A percentile compares a stretch with the other conserved stretches of the same genome.
phyloP scores from a whole-genome alignment of 2,329 filamentous ascomycete genomes.

The Alternaria gansuensis region DNA sequence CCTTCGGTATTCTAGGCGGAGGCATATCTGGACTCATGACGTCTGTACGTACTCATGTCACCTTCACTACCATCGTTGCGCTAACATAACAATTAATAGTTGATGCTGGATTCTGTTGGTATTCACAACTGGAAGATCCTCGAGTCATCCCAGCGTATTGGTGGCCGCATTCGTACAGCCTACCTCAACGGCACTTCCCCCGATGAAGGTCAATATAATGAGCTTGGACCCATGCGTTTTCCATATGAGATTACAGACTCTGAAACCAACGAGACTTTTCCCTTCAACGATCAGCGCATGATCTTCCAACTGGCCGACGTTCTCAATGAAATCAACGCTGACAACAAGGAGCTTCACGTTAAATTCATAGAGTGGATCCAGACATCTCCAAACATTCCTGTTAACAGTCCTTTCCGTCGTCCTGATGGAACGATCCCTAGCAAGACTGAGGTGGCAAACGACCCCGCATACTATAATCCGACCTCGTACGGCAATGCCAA shows the following conservation, averaged over 20 bases:
- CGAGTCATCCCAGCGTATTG: constrained; percentile 67
- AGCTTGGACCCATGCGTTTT: constrained; percentile 70
- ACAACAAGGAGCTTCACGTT: constrained; percentile 56
- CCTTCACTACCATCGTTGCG: neutral
- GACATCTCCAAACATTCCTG: constrained; percentile 61
- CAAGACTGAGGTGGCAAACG: constrained; percentile 24
- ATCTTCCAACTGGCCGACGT: constrained; percentile 68
- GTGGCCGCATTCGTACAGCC: constrained; percentile 68
- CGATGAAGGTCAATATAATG: constrained; percentile 70
- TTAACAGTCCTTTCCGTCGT: constrained; percentile 26
- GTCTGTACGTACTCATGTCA: neutral
- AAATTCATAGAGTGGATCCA: constrained; percentile 70
- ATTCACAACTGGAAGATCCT: constrained; percentile 67
- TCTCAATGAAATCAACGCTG: constrained; percentile 66
- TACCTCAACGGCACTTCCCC: constrained; percentile 66
- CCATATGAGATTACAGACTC: constrained; percentile 60
- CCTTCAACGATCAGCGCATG: constrained; percentile 68
- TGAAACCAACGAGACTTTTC: constrained; percentile 60
- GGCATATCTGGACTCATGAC: constrained; percentile 71
- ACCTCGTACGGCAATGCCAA: constrained; percentile 23
- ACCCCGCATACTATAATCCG: constrained; percentile 8
- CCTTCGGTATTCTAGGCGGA: constrained; percentile 68
- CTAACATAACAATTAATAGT: constrained; percentile 2
- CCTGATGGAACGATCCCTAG: constrained; percentile 26
- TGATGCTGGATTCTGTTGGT: constrained; percentile 57